Conservation (phyloP, 805 yeast species). For the Kurtzmaniella cleridarum region DNA sequence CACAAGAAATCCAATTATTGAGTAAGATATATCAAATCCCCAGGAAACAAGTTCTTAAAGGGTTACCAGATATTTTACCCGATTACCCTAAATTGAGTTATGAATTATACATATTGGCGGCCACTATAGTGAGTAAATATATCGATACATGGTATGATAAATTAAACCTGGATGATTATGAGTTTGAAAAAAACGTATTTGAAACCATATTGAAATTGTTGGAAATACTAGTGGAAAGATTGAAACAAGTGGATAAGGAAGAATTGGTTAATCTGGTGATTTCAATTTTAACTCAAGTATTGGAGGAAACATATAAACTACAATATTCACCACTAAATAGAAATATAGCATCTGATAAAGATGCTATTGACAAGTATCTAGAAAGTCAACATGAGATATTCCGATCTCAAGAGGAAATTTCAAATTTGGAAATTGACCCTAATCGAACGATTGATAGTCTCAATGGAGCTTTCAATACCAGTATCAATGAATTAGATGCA, state of each 20-base stretch:
- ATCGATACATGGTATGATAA: conserved; percentile 24
- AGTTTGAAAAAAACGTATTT: conserved; percentile 23
- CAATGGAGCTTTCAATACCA: too few relatives aligned
- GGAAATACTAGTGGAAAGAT: conserved; percentile 18
- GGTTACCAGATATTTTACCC: conserved; percentile 25
- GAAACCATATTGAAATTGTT: conserved; percentile 18
- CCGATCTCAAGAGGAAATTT: too few relatives aligned
- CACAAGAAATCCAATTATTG: too few relatives aligned
- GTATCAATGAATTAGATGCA: too few relatives aligned
- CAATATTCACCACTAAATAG: too few relatives aligned
- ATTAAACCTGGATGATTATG: conserved; percentile 27
- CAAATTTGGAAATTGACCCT: too few relatives aligned
- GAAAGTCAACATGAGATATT: too few relatives aligned
- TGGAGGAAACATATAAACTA: too few relatives aligned
- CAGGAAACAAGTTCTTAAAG: conserved; percentile 18
- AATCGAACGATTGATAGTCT: too few relatives aligned
- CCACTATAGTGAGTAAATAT: conserved; percentile 20
- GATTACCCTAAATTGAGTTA: conserved; percentile 18
- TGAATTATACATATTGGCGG: conserved; percentile 33
- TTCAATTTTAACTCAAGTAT: conserved; percentile 1
- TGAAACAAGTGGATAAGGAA: conserved; percentile 7
- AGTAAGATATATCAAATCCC: conserved; percentile 19
- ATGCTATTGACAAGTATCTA: too few relatives aligned
- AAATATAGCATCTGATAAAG: too few relatives aligned
- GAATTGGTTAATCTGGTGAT: conserved; percentile 19